A percentile compares a stretch with the other conserved stretches of the same genome.
phyloP scores from a whole-genome alignment of 163 green algal species.

The Prototheca wickerhamii region DNA sequence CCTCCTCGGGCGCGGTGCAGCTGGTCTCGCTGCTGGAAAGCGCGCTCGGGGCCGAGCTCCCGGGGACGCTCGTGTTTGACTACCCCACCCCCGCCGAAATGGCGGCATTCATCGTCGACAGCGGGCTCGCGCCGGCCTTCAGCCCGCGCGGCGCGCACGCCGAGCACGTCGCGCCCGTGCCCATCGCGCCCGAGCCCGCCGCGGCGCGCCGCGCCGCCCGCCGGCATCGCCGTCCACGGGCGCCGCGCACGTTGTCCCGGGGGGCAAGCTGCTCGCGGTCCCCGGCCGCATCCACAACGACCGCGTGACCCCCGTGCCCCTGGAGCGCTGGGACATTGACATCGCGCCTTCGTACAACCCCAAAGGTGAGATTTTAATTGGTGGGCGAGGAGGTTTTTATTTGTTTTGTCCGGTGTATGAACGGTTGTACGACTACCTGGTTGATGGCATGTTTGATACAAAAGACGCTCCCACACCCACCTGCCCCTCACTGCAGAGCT shows the following conservation, averaged over 20 bases:
- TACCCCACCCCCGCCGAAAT: conserved; percentile 43
- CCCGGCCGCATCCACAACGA: conserved; percentile 8
- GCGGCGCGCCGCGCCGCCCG: background rate
- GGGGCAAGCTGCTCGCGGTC: conserved; percentile 6
- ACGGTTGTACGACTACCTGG: conserved; percentile 38
- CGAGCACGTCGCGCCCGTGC: background rate
- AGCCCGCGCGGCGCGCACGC: no score
- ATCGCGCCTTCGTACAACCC: conserved; percentile 13
- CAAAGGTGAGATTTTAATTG: background rate
- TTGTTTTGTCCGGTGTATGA: conserved; percentile 2
- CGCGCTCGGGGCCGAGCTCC: conserved; percentile 44
- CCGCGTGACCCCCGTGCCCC: conserved; percentile 25
- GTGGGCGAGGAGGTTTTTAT: conserved; percentile 6
- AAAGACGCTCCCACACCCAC: no score
- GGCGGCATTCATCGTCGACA: conserved; percentile 14
- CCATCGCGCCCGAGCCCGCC: background rate
- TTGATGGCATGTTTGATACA: no score
- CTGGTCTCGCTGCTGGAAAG: conserved; percentile 34
- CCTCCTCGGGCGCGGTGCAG: conserved; percentile 40
- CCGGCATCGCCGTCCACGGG: background rate
- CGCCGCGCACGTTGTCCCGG: background rate
- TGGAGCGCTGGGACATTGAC: conserved; percentile 37
- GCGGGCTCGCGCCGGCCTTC: background rate
- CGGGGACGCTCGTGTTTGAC: conserved; percentile 67
- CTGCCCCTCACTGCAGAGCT: no score